Evolutionary conservation across 768 basidiomycete genomes (phyloP), one percentile per base, ranked within the genome.

Genomic region (Lentinula boryana): DNA sequence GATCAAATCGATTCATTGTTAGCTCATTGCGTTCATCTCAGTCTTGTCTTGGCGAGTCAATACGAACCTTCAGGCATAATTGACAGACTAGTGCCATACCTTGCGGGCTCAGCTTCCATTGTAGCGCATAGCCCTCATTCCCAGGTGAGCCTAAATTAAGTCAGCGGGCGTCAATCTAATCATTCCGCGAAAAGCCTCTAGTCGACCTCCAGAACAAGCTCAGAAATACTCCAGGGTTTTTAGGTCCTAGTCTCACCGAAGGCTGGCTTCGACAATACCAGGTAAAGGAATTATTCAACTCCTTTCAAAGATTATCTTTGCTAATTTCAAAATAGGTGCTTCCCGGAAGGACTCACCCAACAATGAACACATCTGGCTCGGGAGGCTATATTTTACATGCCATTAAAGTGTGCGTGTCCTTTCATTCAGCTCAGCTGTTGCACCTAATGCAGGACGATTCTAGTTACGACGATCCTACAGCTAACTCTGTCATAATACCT

Each of bases 291-390:
- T 31, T 18, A 38, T 23, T 33, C 41, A 36, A 12, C 5, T 27
- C 13, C 16, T 23, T 16, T 23, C 5, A 1, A 7, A 48, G 1
- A 27, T 40, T 15, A 10, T 38, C 6, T 9, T 41, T 43, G 21
- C 32, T 54, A 18, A 41, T 55, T 33, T 43, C 31, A 40, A 51
- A 43, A 7, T 60, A 84, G 76, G 88, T 95, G 15, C 79, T 99
- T n/a, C 97, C 97, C 23, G 96, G 97, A 23, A 82, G 97, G 38
- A 96, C 93, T 43, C 97, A 99, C 75, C 97, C 97, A 3, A 85
- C 84, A 64, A 98, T 99, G 97, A 87, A 80, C 60, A 91, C 86
- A 61, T 88, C 91, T 21, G 93, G 92, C 10, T 87, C 89, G 1
- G 95, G 94, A 13, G 96, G 97, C 0, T 97, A 85, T 73, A 74